phyloP scores from a whole-genome alignment of 78 protist genomes.

The Protostelium mycophagum region DNA sequence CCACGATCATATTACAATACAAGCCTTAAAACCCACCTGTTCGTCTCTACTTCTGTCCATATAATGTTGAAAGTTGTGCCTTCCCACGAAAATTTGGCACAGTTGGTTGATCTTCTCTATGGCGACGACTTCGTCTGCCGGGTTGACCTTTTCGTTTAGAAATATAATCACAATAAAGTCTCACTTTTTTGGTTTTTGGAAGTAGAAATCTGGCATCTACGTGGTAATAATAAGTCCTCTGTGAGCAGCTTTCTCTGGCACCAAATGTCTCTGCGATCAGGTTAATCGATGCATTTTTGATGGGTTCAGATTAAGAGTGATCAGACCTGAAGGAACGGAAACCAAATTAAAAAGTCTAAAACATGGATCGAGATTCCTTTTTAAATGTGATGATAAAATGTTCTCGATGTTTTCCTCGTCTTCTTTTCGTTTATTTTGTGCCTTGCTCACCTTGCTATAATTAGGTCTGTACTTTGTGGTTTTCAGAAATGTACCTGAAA shows the following conservation, averaged over 20 bases:
- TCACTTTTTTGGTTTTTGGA: not conserved
- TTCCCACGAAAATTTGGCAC: not conserved
- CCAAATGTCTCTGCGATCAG: not conserved
- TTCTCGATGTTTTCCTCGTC: not conserved
- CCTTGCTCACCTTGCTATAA: too few species aligned
- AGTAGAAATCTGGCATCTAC: not conserved
- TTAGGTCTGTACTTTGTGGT: too few species aligned
- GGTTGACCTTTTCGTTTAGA: not conserved
- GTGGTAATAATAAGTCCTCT: not conserved
- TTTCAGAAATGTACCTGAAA: not conserved
- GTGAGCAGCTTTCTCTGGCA: not conserved
- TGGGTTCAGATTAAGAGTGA: not conserved
- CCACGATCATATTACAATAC: too few species aligned
- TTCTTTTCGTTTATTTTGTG: too few species aligned
- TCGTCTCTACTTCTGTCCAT: not conserved
- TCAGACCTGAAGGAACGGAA: not conserved
- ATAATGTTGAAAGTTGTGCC: not conserved
- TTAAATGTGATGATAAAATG: not conserved
- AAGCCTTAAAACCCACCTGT: too few species aligned
- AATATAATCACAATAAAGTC: not conserved
- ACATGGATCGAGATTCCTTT: not conserved
- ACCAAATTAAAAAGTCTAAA: not conserved
- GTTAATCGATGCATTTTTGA: too few species aligned
- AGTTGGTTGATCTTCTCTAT: not conserved
- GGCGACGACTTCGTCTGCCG: not conserved